Conservation (phyloP, 2,329 filamentous ascomycete species). For the Daldinia eschscholtzii region DNA sequence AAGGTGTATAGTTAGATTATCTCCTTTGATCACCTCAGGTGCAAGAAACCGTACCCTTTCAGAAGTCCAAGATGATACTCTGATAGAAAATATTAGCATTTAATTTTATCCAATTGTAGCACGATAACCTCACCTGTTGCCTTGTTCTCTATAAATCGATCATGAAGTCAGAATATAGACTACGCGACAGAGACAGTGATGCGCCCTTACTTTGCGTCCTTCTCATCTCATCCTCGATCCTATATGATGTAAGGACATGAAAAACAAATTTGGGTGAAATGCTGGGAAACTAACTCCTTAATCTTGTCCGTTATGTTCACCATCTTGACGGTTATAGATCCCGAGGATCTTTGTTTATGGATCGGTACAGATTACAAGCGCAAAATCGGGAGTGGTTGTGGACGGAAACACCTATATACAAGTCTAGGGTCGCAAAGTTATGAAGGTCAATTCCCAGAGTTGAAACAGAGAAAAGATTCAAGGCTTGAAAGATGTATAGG, state of each 20-base stretch:
- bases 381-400: background rate
- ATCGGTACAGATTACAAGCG: background rate
- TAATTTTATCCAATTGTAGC: background rate
- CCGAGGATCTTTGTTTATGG: background rate
- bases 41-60: conserved; percentile 78
- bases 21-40: background rate
- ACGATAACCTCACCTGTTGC: conserved; percentile 81
- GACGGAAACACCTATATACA: background rate
- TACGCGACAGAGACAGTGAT: conserved; percentile 7
- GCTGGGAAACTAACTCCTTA: conserved; percentile 80
- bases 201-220: conserved; percentile 89
- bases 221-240: conserved; percentile 99
- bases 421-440: background rate
- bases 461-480: background rate
- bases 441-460: background rate
- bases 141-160: conserved; percentile 84
- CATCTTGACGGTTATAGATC: conserved; percentile 69
- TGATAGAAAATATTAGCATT: conserved; percentile 54
- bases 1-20: conserved; percentile 19
- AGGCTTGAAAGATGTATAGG: background rate
- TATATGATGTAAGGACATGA: conserved; percentile 55
- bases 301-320: conserved; percentile 99
- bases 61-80: conserved; percentile 98
- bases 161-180: conserved; percentile 25
- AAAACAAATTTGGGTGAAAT: conserved; percentile 37